phyloP scores from a whole-genome alignment of 2,329 filamentous ascomycete genomes.

The Pochonia chlamydosporia region DNA sequence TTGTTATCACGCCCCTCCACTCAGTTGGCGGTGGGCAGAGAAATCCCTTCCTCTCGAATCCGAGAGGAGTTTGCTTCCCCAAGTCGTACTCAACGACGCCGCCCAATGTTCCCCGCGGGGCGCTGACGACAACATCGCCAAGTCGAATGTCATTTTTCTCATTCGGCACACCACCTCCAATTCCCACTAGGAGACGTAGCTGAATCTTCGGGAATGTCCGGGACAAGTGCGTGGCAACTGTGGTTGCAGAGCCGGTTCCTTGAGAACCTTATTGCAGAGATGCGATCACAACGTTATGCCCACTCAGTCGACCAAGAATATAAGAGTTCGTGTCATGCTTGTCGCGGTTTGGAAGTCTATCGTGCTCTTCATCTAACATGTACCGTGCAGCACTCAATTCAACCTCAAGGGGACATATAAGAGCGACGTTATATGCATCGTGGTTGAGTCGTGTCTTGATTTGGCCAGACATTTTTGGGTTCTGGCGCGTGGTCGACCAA shows the following conservation, averaged over 20 bases:
- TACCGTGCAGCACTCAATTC: background rate
- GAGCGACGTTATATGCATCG: too few relatives aligned
- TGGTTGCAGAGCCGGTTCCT: constrained; percentile 9
- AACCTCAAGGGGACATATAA: too few relatives aligned
- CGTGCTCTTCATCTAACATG: background rate
- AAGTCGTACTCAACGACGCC: constrained; percentile 14
- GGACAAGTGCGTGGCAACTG: constrained; percentile 8
- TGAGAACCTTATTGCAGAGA: constrained; percentile 12
- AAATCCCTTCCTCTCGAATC: background rate
- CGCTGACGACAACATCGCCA: constrained; percentile 13
- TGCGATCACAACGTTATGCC: constrained; percentile 11
- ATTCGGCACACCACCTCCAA: constrained; percentile 4
- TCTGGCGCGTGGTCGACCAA: too few relatives aligned
- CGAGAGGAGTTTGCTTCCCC: background rate
- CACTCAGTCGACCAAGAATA: constrained; percentile 8
- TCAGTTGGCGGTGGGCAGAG: background rate
- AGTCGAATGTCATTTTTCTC: constrained; percentile 9
- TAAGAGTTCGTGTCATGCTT: constrained; percentile 6
- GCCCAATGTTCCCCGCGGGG: background rate
- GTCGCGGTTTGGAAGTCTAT: background rate
- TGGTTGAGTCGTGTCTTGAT: too few relatives aligned
- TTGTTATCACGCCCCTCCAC: background rate
- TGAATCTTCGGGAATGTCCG: background rate
- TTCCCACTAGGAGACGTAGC: background rate
- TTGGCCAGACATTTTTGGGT: too few relatives aligned